phyloP scores from a whole-genome alignment of 2,329 filamentous ascomycete species.

The Penicillium capsulatum region DNA sequence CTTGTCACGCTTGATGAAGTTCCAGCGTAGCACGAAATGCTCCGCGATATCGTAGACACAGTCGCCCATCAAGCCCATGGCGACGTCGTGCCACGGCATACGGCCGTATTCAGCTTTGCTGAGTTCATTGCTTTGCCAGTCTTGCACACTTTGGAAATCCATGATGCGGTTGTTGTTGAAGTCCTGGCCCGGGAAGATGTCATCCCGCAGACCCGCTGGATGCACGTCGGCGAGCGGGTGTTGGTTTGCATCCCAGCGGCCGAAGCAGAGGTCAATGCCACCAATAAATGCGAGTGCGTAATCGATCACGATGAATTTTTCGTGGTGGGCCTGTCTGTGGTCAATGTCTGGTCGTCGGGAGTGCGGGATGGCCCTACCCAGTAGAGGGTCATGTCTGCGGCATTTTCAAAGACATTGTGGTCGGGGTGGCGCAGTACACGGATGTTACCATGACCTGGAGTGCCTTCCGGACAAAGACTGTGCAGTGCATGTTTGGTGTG shows the following conservation, averaged over 20 bases:
- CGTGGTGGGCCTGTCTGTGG: conserved; percentile 68
- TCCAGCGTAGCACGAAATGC: conserved; percentile 93
- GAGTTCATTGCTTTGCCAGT: conserved; percentile 91
- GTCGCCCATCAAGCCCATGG: conserved; percentile 85
- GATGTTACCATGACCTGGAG: conserved; percentile 83
- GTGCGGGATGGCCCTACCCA: conserved; percentile 51
- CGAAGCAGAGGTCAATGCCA: conserved; percentile 91
- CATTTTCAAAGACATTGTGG: conserved; percentile 91
- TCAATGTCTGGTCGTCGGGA: conserved; percentile 6
- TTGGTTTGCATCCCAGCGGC: conserved; percentile 84
- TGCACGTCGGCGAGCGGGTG: conserved; percentile 85
- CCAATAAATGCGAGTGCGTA: conserved; percentile 89
- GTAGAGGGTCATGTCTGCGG: conserved; percentile 93
- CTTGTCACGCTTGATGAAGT: conserved; percentile 95
- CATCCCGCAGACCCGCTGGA: conserved; percentile 72
- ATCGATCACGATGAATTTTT: conserved; percentile 95
- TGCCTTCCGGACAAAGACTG: conserved; percentile 73
- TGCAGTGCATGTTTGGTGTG: conserved; percentile 88
- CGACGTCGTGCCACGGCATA: conserved; percentile 98
- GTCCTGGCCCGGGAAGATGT: conserved; percentile 92
- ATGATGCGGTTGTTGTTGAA: conserved; percentile 97
- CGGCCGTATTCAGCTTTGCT: conserved; percentile 86
- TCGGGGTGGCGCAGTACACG: conserved; percentile 85
- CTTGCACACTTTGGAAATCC: conserved; percentile 86
- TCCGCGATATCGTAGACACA: conserved; percentile 92